phyloP scores from a whole-genome alignment of 2,329 filamentous ascomycete species.

The Cryphonectria radicalis region DNA sequence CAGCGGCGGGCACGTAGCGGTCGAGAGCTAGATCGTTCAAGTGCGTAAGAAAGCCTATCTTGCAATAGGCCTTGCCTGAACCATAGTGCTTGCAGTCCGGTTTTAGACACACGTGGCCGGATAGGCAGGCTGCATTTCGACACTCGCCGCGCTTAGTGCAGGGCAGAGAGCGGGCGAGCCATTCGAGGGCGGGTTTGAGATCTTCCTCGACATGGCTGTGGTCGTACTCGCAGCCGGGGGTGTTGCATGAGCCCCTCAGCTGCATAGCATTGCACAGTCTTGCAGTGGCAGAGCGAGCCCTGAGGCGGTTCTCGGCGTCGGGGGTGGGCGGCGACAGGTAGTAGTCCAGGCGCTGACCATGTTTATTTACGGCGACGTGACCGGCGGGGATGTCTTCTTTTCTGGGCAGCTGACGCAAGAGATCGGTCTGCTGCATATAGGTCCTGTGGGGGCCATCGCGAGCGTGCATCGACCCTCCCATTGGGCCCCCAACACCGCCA shows the following conservation, averaged over 20 bases:
- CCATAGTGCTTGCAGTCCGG: constrained; percentile 37
- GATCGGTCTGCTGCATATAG: constrained; percentile 18
- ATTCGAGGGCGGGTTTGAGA: constrained; percentile 35
- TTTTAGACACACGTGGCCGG: constrained; percentile 41
- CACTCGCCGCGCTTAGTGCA: constrained; percentile 37
- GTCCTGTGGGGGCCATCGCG: constrained; percentile 18
- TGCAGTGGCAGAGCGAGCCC: constrained; percentile 31
- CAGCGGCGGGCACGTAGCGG: constrained; percentile 13
- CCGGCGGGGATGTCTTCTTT: constrained; percentile 36
- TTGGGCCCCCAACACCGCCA: constrained; percentile 13
- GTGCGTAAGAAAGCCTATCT: constrained; percentile 33
- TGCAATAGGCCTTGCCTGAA: constrained; percentile 39
- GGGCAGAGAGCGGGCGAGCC: constrained; percentile 37
- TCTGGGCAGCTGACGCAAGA: constrained; percentile 31
- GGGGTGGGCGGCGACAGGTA: constrained; percentile 33
- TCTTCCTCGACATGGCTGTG: constrained; percentile 36
- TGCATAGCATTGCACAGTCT: constrained; percentile 32
- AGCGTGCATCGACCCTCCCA: constrained; percentile 10
- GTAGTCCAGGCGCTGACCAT: constrained; percentile 37
- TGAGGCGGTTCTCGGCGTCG: constrained; percentile 32
- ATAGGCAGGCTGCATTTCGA: constrained; percentile 34
- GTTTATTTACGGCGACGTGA: constrained; percentile 36
- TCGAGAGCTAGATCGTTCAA: constrained; percentile 29
- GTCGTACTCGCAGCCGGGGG: constrained; percentile 36
- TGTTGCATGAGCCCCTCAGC: constrained; percentile 34